A percentile compares a stretch with the other conserved stretches of the same genome.
Conservation (phyloP, 805 yeast species). For the Jamesozyma lodderae region DNA sequence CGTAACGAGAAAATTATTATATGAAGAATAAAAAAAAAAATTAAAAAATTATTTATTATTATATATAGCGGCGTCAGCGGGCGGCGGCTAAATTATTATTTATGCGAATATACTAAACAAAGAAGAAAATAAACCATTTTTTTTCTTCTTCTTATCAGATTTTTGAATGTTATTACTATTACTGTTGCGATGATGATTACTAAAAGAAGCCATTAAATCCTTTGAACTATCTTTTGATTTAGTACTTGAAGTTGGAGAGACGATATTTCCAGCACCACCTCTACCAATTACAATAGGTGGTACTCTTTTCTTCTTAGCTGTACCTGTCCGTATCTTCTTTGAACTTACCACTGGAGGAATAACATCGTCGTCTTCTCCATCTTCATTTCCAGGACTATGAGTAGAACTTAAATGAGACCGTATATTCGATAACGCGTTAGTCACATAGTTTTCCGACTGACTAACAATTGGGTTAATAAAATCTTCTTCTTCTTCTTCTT, state of each 20-base stretch:
- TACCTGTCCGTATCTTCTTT: not conserved
- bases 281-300: conserved; percentile 24
- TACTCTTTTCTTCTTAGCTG: not conserved
- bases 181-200: conserved; percentile 1
- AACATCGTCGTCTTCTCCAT: not conserved
- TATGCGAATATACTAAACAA: conserved; percentile 6
- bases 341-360: not conserved
- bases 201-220: not conserved
- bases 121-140: conserved; percentile 5
- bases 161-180: not conserved
- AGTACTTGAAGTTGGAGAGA: conserved; percentile 22
- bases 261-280: conserved; percentile 31
- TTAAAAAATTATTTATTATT: not conserved
- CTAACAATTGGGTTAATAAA: conserved; percentile 3
- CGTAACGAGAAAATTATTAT: conserved; percentile 46
- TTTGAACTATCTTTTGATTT: not conserved
- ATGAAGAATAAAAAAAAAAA: too few relatives aligned
- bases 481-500: conserved; percentile 1
- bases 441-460: conserved; percentile 1
- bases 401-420: not conserved
- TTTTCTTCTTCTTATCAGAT: conserved; percentile 5
- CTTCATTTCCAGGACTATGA: not conserved
- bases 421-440: conserved; percentile 1
- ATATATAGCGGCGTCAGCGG: too few relatives aligned
- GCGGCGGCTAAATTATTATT: too few relatives aligned